Percentiles rank a stretch among this genome's conserved stretches.
Evolutionary conservation across 768 basidiomycete genomes (phyloP).

Genomic region (Cystofilobasidium ferigula): DNA sequence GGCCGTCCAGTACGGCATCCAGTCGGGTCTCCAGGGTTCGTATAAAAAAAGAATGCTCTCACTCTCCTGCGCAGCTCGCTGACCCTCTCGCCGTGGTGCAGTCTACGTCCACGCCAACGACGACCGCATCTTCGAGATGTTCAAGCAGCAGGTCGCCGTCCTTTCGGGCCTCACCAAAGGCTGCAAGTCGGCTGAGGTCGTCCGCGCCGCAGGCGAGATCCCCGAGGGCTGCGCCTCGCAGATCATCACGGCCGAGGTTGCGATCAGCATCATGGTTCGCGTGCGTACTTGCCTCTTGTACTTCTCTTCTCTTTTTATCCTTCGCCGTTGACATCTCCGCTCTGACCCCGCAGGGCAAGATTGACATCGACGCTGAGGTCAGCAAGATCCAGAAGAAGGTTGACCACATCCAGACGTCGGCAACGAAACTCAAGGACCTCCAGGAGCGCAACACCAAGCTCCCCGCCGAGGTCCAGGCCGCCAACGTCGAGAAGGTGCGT

Average conservation of each 20-base stretch:
- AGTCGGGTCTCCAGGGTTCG: constrained; percentile 66
- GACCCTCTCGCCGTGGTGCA: constrained; percentile 34
- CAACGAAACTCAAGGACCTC: constrained; percentile 55
- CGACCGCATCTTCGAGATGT: constrained; percentile 52
- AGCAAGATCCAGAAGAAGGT: constrained; percentile 84
- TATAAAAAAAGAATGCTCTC: background rate
- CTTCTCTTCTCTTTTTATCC: constrained; percentile 9
- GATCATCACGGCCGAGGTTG: constrained; percentile 61
- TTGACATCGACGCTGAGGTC: constrained; percentile 79
- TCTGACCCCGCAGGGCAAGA: constrained; percentile 54
- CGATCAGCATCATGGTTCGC: constrained; percentile 71
- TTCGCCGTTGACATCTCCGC: background rate
- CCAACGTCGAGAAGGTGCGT: constrained; percentile 73
- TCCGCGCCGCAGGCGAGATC: constrained; percentile 55
- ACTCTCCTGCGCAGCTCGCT: background rate
- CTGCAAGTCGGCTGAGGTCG: constrained; percentile 61
- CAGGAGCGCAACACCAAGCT: constrained; percentile 61
- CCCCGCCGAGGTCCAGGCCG: constrained; percentile 59
- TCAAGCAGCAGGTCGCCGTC: constrained; percentile 62
- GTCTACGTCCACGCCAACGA: constrained; percentile 67
- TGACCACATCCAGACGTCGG: constrained; percentile 54
- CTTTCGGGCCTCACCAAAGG: constrained; percentile 78
- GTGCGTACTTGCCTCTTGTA: background rate
- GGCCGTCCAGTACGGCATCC: constrained; percentile 79
- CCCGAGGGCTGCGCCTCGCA: constrained; percentile 80